Base-by-base conservation (phyloP, 768 basidiomycete species). In the Cubamyces lactineus region DNA sequence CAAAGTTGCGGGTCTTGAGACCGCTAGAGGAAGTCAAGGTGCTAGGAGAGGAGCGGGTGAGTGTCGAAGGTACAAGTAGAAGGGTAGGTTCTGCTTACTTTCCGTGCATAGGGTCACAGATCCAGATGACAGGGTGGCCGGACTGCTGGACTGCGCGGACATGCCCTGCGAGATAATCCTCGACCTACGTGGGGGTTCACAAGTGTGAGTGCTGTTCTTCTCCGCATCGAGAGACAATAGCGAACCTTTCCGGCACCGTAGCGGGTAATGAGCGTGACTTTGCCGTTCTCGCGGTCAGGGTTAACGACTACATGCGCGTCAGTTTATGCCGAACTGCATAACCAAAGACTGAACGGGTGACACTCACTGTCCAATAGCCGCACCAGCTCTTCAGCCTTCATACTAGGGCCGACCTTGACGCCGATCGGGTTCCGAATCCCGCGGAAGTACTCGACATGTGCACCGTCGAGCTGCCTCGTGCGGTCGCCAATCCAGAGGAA, bases 91-190 rank as follows among this genome's bases (percentile, higher is more conserved):
- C 34, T 54, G 38, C 91, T 68, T 70, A 94, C 94, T 98, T 97
- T 78, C 96, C 96, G 68, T 98, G 96, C 96, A 98, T 98, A 2
- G 96, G 95, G 75, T 98, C 97, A 70, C 92, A 96, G 52, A 96
- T 84, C 94, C 96, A 98, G 9, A 88, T 85, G 2, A 97, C 95
- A 1, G 91, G 91, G 71, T 98, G 95, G 0, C 84, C 85, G 2
- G 93, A 88, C 52, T 76, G 64, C 70, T 91, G 87, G 16, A 99
- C 96, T 8, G 86, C 88, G 13, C 74, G 72, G 72, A 99, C 96
- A 72, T 98, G 96, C 0, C 74, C 80, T 0, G 94, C 81, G 8
- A 98, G 86, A 68, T 86, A 81, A 28, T 81, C 73, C 56, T 86
- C 87, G 65, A 97, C 85, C 92, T 94, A 65, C n/a, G 21, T 2